These are phyloP conservation scores for Aspergillus sojae DNA, from an alignment of 2,329 filamentous ascomycete genomes.

Conservation along the genomic window DNA sequence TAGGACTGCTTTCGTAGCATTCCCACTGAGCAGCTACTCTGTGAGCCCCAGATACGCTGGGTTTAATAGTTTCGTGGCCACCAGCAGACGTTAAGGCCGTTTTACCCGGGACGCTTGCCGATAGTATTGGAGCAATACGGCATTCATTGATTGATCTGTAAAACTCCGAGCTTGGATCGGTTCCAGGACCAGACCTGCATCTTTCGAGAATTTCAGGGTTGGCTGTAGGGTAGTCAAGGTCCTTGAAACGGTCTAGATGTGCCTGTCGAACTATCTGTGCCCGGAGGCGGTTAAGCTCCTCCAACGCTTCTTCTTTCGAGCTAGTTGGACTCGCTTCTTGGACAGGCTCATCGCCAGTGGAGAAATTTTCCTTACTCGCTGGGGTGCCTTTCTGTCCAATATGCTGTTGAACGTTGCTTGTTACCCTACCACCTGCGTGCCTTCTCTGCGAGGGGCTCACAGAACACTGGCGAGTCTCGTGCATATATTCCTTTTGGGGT, in stretches of 20 bases:
- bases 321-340: not conserved
- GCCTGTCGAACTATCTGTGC: conserved; percentile 21
- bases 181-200: conserved; percentile 33
- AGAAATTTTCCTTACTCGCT: not conserved
- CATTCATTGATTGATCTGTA: conserved; percentile 19
- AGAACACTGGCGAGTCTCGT: not conserved
- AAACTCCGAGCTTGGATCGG: conserved; percentile 24
- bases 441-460: not conserved
- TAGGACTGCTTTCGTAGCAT: conserved; percentile 17
- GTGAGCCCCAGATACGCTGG: not conserved
- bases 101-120: not conserved
- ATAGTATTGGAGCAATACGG: conserved; percentile 5
- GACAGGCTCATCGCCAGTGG: not conserved
- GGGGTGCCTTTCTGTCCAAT: not conserved
- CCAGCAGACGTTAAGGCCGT: not conserved
- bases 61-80: not conserved
- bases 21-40: conserved; percentile 12
- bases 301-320: conserved; percentile 14
- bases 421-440: not conserved
- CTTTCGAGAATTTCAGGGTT: conserved; percentile 24
- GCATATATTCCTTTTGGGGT: not conserved
- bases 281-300: conserved; percentile 25
- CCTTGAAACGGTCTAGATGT: conserved; percentile 14
- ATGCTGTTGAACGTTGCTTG: not conserved
- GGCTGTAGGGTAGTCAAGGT: conserved; percentile 12